Evolutionary conservation across 371 early-diverging fungal genomes (phyloP).

Genomic region (Lichtheimia hyalospora): DNA sequence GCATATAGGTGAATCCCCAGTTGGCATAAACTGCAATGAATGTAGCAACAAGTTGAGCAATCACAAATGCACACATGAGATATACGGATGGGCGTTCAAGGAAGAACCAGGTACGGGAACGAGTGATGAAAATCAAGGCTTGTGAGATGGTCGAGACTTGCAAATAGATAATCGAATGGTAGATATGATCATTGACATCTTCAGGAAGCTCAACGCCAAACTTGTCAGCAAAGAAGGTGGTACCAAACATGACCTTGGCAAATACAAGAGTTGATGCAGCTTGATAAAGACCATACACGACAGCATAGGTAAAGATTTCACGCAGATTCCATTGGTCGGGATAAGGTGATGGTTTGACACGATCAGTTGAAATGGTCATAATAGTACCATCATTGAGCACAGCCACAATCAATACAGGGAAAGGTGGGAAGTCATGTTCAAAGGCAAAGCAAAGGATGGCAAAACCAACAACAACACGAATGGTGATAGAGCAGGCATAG

Average conservation of each 20-base stretch:
- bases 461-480: conserved; percentile 62
- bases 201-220: conserved; percentile 28
- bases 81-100: conserved; percentile 53
- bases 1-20: conserved; percentile 59
- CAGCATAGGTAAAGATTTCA: conserved; percentile 58
- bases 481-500: conserved; percentile 62
- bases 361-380: conserved; percentile 60
- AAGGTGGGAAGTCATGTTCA: conserved; percentile 62
- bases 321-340: conserved; percentile 59
- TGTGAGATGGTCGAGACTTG: conserved; percentile 62
- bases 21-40: conserved; percentile 61
- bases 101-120: conserved; percentile 56
- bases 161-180: conserved; percentile 57
- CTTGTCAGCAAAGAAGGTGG: conserved; percentile 46
- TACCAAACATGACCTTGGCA: conserved; percentile 38
- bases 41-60: conserved; percentile 57
- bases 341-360: conserved; percentile 54
- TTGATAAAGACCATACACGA: conserved; percentile 55
- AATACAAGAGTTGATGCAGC: conserved; percentile 57
- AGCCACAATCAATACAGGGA: conserved; percentile 61
- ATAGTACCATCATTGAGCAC: conserved; percentile 63
- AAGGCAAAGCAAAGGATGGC: conserved; percentile 56
- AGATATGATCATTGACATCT: conserved; percentile 39
- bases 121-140: conserved; percentile 60
- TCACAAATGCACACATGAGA: conserved; percentile 46